Percentiles rank a stretch among this genome's conserved stretches.
Evolutionary conservation across 1,284 basidiomycete species (phyloP).

Genomic region (Singerocomus rubriflavus): DNA sequence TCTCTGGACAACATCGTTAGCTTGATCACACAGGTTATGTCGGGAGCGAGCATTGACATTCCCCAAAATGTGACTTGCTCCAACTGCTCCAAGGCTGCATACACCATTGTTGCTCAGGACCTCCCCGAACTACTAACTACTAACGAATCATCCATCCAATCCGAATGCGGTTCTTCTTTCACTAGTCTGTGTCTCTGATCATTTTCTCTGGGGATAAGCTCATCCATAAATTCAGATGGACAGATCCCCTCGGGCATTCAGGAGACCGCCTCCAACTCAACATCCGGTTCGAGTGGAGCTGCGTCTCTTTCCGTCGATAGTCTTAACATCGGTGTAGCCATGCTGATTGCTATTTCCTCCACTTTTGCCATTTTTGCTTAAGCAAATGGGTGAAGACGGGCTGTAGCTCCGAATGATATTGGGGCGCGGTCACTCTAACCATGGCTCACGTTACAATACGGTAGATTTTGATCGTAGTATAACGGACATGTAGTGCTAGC

Average conservation of each 20-base stretch:
- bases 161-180: constrained; percentile 43
- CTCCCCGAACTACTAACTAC: constrained; percentile 30
- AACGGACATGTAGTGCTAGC: background rate
- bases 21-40: constrained; percentile 11
- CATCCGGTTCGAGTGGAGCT: constrained; percentile 29
- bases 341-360: constrained; percentile 33
- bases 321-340: constrained; percentile 22
- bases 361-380: constrained; percentile 37
- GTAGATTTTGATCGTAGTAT: background rate
- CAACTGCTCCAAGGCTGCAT: constrained; percentile 45
- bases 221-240: constrained; percentile 34
- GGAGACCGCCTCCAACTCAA: constrained; percentile 34
- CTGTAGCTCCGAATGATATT: background rate
- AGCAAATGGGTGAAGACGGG: background rate
- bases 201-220: background rate
- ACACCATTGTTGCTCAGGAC: constrained; percentile 33
- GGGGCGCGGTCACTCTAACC: background rate
- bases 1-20: constrained; percentile 17
- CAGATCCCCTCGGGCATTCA: constrained; percentile 37
- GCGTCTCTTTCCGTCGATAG: constrained; percentile 19
- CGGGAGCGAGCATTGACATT: constrained; percentile 14
- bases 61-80: constrained; percentile 43
- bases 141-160: constrained; percentile 18
- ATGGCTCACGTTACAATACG: background rate
- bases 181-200: constrained; percentile 33